Conservation (phyloP, 2,329 filamentous ascomycete genomes). For the Magnaporthiopsis rhizophila region DNA sequence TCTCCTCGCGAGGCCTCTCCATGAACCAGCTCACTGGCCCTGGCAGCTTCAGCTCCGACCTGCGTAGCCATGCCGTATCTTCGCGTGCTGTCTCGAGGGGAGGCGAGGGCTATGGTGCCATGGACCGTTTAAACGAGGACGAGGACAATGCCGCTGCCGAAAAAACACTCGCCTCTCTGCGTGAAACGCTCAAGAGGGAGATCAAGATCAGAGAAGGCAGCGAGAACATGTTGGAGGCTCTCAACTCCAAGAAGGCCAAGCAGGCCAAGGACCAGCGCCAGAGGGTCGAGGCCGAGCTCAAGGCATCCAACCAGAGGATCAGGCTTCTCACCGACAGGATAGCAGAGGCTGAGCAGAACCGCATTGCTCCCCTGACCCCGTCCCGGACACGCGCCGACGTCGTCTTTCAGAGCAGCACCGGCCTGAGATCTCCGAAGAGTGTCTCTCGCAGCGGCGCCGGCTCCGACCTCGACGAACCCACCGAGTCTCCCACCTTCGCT, state of each 20-base stretch:
- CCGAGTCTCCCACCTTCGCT: conserved; percentile 85
- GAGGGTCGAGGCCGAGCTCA: conserved; percentile 80
- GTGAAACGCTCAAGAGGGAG: conserved; percentile 86
- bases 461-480: conserved; percentile 58
- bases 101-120: conserved; percentile 29
- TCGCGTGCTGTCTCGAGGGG: conserved; percentile 56
- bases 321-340: conserved; percentile 54
- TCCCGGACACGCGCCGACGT: conserved; percentile 44
- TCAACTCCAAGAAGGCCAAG: conserved; percentile 92
- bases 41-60: conserved; percentile 84
- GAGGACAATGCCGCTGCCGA: conserved; percentile 49
- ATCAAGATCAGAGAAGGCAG: conserved; percentile 97
- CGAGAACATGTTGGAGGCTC: conserved; percentile 92
- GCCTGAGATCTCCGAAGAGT: conserved; percentile 49
- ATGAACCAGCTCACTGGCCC: conserved; percentile 63
- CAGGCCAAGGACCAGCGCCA: conserved; percentile 80
- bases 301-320: conserved; percentile 71
- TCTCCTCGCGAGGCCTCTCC: conserved; percentile 59
- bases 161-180: conserved; percentile 65
- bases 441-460: conserved; percentile 45
- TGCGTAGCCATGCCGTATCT: conserved; percentile 53
- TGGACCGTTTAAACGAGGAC: conserved; percentile 55
- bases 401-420: conserved; percentile 32
- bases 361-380: conserved; percentile 42
- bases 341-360: conserved; percentile 47